Evolutionary conservation across 106 monocot species (phyloP).

Genomic region (Allium sativum): DNA sequence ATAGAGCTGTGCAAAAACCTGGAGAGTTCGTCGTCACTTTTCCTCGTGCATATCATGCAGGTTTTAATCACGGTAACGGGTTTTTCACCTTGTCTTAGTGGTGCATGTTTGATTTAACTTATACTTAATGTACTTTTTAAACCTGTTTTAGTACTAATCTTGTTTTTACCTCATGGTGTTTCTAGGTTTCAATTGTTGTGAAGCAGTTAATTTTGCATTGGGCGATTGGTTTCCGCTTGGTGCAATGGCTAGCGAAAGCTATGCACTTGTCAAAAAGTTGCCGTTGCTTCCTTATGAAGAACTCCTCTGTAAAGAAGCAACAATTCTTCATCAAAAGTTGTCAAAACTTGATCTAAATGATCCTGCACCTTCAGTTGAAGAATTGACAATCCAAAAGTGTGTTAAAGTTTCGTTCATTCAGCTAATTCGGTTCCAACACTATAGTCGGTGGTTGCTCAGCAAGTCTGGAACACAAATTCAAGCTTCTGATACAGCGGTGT

Average conservation of each 20-base stretch:
- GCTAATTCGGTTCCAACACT: conserved; percentile 53
- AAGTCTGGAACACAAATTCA: conserved; percentile 22
- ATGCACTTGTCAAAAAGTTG: conserved; percentile 59
- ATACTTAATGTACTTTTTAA: neutral
- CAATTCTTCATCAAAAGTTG: conserved; percentile 26
- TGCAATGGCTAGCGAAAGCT: conserved; percentile 51
- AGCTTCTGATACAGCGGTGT: conserved; percentile 13
- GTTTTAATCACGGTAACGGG: conserved; percentile 63
- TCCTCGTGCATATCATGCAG: conserved; percentile 92
- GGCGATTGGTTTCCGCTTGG: conserved; percentile 95
- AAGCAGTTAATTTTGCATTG: conserved; percentile 92
- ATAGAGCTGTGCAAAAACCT: conserved; percentile 79
- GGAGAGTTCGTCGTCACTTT: conserved; percentile 87
- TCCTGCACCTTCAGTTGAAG: conserved; percentile 14
- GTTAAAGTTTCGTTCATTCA: conserved; percentile 46
- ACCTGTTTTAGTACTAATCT: neutral
- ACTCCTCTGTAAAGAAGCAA: conserved; percentile 71
- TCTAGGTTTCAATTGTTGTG: conserved; percentile 92
- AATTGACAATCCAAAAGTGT: conserved; percentile 19
- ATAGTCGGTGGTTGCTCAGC: conserved; percentile 30
- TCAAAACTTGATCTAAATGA: conserved; percentile 8
- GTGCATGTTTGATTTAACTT: neutral
- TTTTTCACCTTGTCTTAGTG: neutral
- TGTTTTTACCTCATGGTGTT: neutral
- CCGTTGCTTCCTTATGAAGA: conserved; percentile 87